These are phyloP conservation scores for Schizosaccharomyces lindneri DNA, from an alignment of 805 yeast genomes.

Conservation along the genomic window DNA sequence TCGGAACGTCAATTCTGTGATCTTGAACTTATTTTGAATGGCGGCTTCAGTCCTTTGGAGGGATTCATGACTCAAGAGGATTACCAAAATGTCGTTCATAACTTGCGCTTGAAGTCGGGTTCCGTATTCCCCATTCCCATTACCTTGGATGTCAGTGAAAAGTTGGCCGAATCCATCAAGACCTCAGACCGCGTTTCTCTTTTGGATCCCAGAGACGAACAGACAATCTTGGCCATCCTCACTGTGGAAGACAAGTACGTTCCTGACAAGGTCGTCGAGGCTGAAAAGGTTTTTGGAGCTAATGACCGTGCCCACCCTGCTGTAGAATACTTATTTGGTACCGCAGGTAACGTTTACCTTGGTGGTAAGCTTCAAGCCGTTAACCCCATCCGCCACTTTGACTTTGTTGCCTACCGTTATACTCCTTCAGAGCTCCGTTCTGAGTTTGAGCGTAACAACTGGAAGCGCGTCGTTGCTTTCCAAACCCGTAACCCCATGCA, in stretches of 20 bases:
- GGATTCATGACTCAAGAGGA: conserved; percentile 49
- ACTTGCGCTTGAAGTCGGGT: conserved; percentile 49
- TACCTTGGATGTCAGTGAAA: conserved; percentile 48
- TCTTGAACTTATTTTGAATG: conserved; percentile 69
- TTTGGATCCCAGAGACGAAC: conserved; percentile 57
- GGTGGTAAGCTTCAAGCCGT: conserved; percentile 80
- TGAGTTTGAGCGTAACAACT: conserved; percentile 56
- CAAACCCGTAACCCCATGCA: conserved; percentile 98
- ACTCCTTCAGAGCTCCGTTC: conserved; percentile 76
- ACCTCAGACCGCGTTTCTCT: conserved; percentile 43
- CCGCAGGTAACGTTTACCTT: conserved; percentile 60
- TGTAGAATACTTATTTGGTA: conserved; percentile 39
- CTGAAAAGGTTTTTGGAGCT: conserved; percentile 73
- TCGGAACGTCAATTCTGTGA: conserved; percentile 85
- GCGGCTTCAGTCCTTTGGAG: conserved; percentile 76
- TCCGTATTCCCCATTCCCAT: conserved; percentile 81
- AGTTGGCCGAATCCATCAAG: conserved; percentile 21
- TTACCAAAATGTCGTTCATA: conserved; percentile 40
- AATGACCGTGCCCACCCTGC: conserved; percentile 89
- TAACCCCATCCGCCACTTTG: conserved; percentile 66
- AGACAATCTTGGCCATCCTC: conserved; percentile 47
- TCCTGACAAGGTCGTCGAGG: conserved; percentile 63
- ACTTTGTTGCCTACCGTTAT: conserved; percentile 63
- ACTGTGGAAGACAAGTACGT: conserved; percentile 43
- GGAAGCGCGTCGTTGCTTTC: conserved; percentile 85